Evolutionary conservation across 192 early-diverging fungal species (phyloP).

Genomic region (Linderina pennispora): DNA sequence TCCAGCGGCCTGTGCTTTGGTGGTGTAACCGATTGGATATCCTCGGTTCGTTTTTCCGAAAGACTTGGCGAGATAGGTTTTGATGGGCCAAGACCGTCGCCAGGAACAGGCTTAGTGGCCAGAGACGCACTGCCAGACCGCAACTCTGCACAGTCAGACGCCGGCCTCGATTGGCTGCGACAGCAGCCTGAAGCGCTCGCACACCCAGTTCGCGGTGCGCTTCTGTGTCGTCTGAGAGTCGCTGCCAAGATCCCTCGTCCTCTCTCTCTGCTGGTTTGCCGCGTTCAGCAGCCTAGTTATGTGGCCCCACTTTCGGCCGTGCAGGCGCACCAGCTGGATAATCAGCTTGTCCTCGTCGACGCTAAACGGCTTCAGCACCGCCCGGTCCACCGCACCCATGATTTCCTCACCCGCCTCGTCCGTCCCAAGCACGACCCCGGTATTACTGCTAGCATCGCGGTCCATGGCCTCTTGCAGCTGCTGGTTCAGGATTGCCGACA

Average conservation of each 20-base stretch:
- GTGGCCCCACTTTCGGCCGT: slow-evolving; percentile 11
- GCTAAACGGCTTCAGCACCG: slow-evolving; percentile 7
- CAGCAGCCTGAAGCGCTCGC: neutral
- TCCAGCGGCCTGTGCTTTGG: no score
- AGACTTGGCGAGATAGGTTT: no score
- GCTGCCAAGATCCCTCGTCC: no score
- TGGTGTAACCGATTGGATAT: no score
- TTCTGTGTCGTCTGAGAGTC: neutral
- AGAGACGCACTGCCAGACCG: no score
- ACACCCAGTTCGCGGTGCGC: neutral
- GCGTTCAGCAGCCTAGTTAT: slow-evolving; percentile 19
- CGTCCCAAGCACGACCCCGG: no score
- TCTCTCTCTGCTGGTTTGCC: no score
- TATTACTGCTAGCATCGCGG: neutral
- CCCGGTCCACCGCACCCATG: neutral
- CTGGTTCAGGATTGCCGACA: slow-evolving; percentile 3
- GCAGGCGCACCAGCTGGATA: slow-evolving; percentile 10
- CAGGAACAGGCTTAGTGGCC: no score
- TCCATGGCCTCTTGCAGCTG: neutral
- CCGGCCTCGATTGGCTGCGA: neutral
- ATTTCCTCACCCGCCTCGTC: neutral
- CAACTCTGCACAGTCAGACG: no score
- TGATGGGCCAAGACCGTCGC: no score
- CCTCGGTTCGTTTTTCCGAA: no score
- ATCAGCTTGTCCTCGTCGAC: slow-evolving; percentile 15